Base-by-base conservation (phyloP, 495 filamentous ascomycete genomes). In the Penicillium malachiteum region DNA sequence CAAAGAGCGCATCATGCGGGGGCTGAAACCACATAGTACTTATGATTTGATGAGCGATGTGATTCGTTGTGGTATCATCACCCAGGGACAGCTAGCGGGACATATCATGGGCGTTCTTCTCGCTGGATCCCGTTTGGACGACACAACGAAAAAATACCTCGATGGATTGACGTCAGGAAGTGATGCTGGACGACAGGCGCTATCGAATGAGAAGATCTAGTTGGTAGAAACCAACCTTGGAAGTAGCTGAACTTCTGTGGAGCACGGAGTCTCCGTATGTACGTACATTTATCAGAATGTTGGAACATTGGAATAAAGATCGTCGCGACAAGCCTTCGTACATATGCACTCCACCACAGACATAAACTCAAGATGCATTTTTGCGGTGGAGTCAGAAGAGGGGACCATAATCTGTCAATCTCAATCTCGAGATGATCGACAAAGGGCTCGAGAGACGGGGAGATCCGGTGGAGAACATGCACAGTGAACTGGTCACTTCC, bases 1-100 rank as follows among this genome's bases (percentile, higher is more conserved):
- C n/a, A 10, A 16, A 60, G 58, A 51, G 33, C 53, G 53, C n/a
- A 54, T 60, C 37, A 52, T 49, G 43, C 53, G 58, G n/a, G 58
- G 42, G 31, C 9, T 60, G 14, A 56, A 53, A 37, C 26, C 30
- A 33, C 58, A 60, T 37, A 56, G 48, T 32, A 60, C 39, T 11
- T 34, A 42, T 32, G 42, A 54, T 30, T 21, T 60, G 35, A 52
- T 60, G 34, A 40, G 38, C 7, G 58, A 60, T 45, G 53, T 56
- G 31, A 48, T 50, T 14, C 53, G 54, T 6, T 60, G 58, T 14
- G 58, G 58, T 3, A 33, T 60, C 48, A 60, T 60, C 53, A 37
- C 58, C 1, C 58, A 60, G 30, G 54, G 43, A 3, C 53, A 60
- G 38, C 12, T 60, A 38, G 41, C 33, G 32, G 57, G 52, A 3